phyloP scores from a whole-genome alignment of 1,284 basidiomycete genomes.

The Ceratobasidium papillatum region DNA sequence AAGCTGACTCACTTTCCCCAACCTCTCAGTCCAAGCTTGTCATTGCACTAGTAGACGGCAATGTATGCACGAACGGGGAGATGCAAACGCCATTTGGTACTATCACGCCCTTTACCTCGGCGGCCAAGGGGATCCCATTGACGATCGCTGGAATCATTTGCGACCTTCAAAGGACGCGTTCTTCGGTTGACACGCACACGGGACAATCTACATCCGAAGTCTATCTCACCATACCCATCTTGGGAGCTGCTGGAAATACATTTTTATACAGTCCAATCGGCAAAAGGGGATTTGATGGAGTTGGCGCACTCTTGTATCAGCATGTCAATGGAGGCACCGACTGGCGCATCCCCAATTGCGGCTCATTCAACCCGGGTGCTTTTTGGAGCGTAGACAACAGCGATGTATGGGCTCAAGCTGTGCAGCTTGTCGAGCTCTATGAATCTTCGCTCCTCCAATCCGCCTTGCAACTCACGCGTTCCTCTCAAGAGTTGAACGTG shows the following conservation, averaged over 20 bases:
- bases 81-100: constrained; percentile 6
- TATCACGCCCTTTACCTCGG: neutral
- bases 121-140: neutral
- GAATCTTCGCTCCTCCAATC: constrained; percentile 3
- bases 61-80: neutral
- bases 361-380: neutral
- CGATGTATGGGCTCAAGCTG: neutral
- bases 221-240: neutral
- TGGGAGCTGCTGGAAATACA: neutral
- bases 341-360: constrained; percentile 3
- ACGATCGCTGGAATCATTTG: neutral
- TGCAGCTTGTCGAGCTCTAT: constrained; percentile 12
- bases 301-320: constrained; percentile 4
- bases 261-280: neutral
- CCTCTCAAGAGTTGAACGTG: neutral
- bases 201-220: neutral
- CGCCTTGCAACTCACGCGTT: neutral
- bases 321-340: neutral
- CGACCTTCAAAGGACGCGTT: neutral
- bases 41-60: neutral
- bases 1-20: neutral
- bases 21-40: neutral
- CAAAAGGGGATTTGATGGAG: neutral
- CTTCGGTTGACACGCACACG: neutral
- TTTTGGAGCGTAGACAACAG: neutral